Percentiles rank a stretch among this genome's conserved stretches.
These are phyloP conservation scores for Mycosphaerelloides madeirae DNA, from an alignment of 2,329 filamentous ascomycete genomes.

Conservation along the genomic window DNA sequence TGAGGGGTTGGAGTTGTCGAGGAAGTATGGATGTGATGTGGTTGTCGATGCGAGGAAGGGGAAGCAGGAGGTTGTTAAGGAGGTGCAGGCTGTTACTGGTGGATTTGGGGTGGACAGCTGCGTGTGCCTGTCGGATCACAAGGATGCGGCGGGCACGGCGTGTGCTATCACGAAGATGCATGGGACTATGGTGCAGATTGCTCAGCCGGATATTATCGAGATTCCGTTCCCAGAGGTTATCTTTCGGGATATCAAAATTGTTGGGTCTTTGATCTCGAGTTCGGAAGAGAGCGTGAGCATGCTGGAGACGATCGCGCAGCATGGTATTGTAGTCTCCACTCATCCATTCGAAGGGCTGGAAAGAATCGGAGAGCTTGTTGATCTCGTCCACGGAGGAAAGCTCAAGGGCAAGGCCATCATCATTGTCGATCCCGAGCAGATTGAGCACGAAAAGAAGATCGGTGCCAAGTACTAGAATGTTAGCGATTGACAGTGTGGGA, in stretches of 20 bases:
- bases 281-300: constrained; percentile 32
- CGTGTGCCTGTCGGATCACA: constrained; percentile 52
- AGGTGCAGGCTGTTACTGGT: constrained; percentile 46
- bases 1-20: constrained; percentile 47
- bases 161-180: constrained; percentile 58
- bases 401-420: constrained; percentile 54
- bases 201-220: constrained; percentile 43
- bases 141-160: constrained; percentile 45
- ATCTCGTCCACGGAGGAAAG: constrained; percentile 47
- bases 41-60: constrained; percentile 50
- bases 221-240: constrained; percentile 47
- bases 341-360: constrained; percentile 51
- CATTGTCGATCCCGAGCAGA: constrained; percentile 47
- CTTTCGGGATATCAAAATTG: constrained; percentile 51
- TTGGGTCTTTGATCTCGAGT: constrained; percentile 37
- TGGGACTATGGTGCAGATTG: constrained; percentile 55
- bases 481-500: constrained; percentile 1
- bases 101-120: constrained; percentile 50
- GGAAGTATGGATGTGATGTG: constrained; percentile 47
- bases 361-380: constrained; percentile 48
- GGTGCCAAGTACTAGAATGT: constrained; percentile 31
- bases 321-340: constrained; percentile 47
- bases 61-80: constrained; percentile 45
- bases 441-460: constrained; percentile 41
- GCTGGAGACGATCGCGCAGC: constrained; percentile 33